Percentiles rank a stretch among this genome's conserved stretches.
Conservation (phyloP, 768 basidiomycete genomes). For the Lentinula boryana region DNA sequence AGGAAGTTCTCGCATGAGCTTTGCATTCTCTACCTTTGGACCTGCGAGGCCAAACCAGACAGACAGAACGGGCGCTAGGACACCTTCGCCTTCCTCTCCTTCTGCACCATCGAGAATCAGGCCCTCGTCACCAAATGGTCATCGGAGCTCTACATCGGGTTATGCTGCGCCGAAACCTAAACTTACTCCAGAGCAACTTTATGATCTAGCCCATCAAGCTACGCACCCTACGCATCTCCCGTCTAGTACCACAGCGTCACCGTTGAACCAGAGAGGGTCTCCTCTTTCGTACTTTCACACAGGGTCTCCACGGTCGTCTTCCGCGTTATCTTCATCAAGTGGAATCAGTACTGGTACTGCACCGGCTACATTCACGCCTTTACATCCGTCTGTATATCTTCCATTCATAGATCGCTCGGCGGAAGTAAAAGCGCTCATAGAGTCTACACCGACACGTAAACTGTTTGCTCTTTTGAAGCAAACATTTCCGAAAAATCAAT, state of each 20-base stretch:
- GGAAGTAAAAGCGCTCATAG: conserved; percentile 69
- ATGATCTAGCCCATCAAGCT: conserved; percentile 65
- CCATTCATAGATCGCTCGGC: conserved; percentile 81
- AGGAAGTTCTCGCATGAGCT: conserved; percentile 37
- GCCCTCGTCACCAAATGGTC: conserved; percentile 37
- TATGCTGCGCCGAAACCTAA: conserved; percentile 30
- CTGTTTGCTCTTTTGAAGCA: conserved; percentile 71
- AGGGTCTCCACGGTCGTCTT: conserved; percentile 10
- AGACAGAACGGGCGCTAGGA: conserved; percentile 18
- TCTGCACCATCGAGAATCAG: conserved; percentile 38
- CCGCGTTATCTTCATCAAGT: not conserved
- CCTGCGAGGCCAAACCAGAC: conserved; percentile 14
- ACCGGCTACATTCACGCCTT: conserved; percentile 64
- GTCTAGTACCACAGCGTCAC: conserved; percentile 9
- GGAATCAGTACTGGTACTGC: conserved; percentile 14
- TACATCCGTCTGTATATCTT: conserved; percentile 73
- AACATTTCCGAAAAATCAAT: conserved; percentile 43
- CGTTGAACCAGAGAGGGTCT: conserved; percentile 18
- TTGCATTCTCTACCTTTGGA: conserved; percentile 64
- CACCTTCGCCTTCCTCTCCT: conserved; percentile 26
- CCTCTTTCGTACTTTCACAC: conserved; percentile 16
- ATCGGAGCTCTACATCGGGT: conserved; percentile 17
- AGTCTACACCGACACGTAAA: conserved; percentile 57
- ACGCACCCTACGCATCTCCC: conserved; percentile 28
- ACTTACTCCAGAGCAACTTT: conserved; percentile 66